phyloP scores from a whole-genome alignment of 2,329 filamentous ascomycete genomes.

The Ophiostoma pallidulum region DNA sequence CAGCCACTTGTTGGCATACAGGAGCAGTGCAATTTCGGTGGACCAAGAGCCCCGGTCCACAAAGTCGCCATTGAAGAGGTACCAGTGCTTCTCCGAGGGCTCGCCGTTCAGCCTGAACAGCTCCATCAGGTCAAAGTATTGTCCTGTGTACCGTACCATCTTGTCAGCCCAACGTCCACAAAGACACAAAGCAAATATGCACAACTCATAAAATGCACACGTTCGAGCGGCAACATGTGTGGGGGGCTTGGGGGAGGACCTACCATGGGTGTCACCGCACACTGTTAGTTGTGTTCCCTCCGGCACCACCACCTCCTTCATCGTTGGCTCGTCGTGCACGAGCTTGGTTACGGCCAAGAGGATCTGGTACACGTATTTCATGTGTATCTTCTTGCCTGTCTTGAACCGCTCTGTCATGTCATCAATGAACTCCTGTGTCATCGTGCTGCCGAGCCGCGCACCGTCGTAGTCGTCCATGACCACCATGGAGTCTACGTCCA shows the following conservation, averaged over 20 bases:
- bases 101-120: slow-evolving; percentile 86
- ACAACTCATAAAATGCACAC: no score
- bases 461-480: slow-evolving; percentile 85
- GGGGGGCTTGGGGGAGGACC: not conserved
- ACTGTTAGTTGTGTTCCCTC: slow-evolving; percentile 76
- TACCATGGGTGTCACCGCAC: slow-evolving; percentile 94
- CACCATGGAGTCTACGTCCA: slow-evolving; percentile 77
- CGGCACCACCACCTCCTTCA: slow-evolving; percentile 85
- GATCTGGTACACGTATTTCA: slow-evolving; percentile 97
- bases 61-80: slow-evolving; percentile 98
- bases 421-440: slow-evolving; percentile 94
- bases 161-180: not conserved
- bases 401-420: slow-evolving; percentile 97
- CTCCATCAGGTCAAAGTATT: slow-evolving; percentile 96
- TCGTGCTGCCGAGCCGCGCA: slow-evolving; percentile 62
- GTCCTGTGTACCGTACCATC: slow-evolving; percentile 46
- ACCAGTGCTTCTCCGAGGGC: slow-evolving; percentile 78
- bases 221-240: no score
- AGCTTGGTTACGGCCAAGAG: slow-evolving; percentile 82
- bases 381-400: slow-evolving; percentile 86
- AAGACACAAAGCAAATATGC: no score
- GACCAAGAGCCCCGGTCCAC: slow-evolving; percentile 98
- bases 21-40: slow-evolving; percentile 83
- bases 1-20: slow-evolving; percentile 97
- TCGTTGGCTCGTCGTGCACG: slow-evolving; percentile 85